Evolutionary conservation across 805 yeast species (phyloP).

Genomic region (Yarrowia osloensis): DNA sequence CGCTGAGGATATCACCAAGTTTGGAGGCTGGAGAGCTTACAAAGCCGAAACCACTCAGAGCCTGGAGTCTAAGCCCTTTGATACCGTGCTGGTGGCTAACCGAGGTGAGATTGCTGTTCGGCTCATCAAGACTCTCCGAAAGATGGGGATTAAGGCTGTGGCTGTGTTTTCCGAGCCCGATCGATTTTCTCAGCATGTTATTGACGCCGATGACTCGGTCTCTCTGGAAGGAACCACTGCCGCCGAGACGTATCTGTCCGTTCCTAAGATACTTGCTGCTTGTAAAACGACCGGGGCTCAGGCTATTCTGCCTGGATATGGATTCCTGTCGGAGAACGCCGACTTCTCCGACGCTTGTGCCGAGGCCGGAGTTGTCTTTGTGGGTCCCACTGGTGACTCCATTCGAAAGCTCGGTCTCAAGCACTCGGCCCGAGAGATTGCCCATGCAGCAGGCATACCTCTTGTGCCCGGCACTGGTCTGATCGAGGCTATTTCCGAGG

Average conservation of each 20-base stretch:
- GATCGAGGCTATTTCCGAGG: conserved; percentile 70
- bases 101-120: conserved; percentile 98
- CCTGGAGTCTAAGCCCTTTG: conserved; percentile 60
- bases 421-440: conserved; percentile 96
- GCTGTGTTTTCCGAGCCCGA: conserved; percentile 93
- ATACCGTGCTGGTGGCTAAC: conserved; percentile 88
- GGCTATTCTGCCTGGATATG: conserved; percentile 98
- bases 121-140: conserved; percentile 83
- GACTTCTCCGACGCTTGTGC: conserved; percentile 89
- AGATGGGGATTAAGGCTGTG: conserved; percentile 72
- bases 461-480: conserved; percentile 94
- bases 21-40: conserved; percentile 86
- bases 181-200: conserved; percentile 82
- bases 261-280: conserved; percentile 82
- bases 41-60: conserved; percentile 40
- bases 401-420: conserved; percentile 88
- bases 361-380: conserved; percentile 81
- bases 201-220: conserved; percentile 77
- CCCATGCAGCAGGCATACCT: conserved; percentile 86
- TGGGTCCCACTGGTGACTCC: conserved; percentile 94
- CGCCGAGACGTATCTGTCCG: conserved; percentile 84
- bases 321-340: conserved; percentile 96
- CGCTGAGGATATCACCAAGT: conserved; percentile 76
- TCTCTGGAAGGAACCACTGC: conserved; percentile 81
- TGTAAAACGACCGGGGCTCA: conserved; percentile 83